Base-by-base conservation (phyloP, 1,139 yeast genomes). In the Hansenula lynferdii region DNA sequence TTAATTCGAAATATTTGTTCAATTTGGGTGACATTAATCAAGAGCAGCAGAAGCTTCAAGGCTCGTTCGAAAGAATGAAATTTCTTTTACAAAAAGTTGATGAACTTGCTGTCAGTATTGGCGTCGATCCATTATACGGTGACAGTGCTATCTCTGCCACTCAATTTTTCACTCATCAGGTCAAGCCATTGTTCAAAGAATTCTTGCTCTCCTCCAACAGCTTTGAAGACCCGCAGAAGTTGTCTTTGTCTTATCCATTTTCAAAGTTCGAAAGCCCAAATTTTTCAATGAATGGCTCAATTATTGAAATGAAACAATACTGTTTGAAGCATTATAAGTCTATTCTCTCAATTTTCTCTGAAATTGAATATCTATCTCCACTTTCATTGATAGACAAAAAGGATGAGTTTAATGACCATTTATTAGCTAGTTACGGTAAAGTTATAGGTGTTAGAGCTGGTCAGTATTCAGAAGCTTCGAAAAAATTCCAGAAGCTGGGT, bases 121-220 rank as follows among this genome's bases (percentile, higher is more conserved):
- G 57, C 0, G 48, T 66, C n/a, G 60, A 57, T 2, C 74, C 72
- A 1, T 70, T 65, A 0, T 67, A 64, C 49, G 73, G 67, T 3
- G 65, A 66, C 29, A 63, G 68, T 11, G 58, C 69, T 22, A 67
- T 62, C 14, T 62, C 72, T n/a, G 75, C 77, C 0, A 44, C 49
- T 16, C 50, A 53, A 31, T 65, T 75, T 36, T 68, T 53, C 47
- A 42, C 52, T 11, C 45, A 49, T 2, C 59, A 64, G 32, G 49
- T 75, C 4, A 37, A 45, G 15, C 57, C 62, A 2, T 38, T 42
- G 15, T 68, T 75, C 73, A 35, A 41, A 3, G 28, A 42, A 3
- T 65, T 53, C 42, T 41, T 58, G 30, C n/a, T n/a, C n/a, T n/a
- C n/a, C n/a, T n/a, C n/a, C n/a, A n/a, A n/a, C n/a, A n/a, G n/a